Conservation (phyloP, 306 rosid species). For the Carpinus fangiana region DNA sequence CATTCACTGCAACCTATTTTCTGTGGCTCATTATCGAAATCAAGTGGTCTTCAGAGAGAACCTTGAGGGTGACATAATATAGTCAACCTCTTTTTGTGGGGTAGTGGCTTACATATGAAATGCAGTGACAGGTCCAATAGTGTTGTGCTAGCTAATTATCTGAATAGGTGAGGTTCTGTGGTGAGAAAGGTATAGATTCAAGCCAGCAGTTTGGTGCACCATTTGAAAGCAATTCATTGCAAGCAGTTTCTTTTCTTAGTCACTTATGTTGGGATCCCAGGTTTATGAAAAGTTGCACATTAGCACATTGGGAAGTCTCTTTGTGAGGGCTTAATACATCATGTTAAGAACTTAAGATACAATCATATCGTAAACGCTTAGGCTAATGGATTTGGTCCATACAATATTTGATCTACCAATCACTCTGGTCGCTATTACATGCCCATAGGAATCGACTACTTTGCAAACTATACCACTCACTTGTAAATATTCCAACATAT, state of each 20-base stretch:
- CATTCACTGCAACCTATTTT: conserved; percentile 16
- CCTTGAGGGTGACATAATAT: not conserved
- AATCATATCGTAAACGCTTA: no score
- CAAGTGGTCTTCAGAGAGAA: conserved; percentile 11
- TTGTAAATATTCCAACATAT: not conserved
- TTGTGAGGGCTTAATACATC: not conserved
- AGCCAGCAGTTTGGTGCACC: not conserved
- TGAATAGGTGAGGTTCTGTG: not conserved
- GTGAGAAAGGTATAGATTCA: conserved; percentile 19
- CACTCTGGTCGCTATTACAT: not conserved
- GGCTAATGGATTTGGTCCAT: not conserved
- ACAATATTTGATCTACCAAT: not conserved
- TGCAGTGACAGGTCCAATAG: not conserved
- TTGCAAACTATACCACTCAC: not conserved
- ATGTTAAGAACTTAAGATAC: not conserved
- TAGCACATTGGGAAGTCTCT: not conserved
- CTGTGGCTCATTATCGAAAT: conserved; percentile 3
- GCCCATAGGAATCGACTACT: no score
- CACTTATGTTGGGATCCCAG: not conserved
- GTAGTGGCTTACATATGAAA: conserved; percentile 12
- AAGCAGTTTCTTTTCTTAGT: not conserved
- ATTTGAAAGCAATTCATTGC: not conserved
- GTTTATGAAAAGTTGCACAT: not conserved
- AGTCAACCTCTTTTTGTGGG: not conserved
- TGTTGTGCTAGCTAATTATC: conserved; percentile 6